Conservation (phyloP, 1,284 basidiomycete genomes). For the Cryptococcus depauperatus region DNA sequence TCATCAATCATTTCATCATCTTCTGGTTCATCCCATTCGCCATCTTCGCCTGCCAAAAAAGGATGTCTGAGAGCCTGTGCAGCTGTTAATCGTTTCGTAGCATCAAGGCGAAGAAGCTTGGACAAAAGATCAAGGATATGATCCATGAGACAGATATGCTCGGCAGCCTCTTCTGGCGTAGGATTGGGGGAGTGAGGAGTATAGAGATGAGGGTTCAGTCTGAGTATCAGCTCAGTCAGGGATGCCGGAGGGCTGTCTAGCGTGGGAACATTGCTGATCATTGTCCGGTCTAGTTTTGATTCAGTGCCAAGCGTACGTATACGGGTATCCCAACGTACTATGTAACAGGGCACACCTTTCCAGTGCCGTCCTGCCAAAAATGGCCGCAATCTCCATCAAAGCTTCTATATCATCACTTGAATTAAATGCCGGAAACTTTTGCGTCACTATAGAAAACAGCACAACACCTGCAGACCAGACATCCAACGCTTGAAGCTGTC, state of each 20-base stretch:
- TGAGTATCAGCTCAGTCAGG: conserved; percentile 65
- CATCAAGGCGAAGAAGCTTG: conserved; percentile 63
- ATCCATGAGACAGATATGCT: conserved; percentile 54
- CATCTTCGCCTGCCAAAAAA: conserved; percentile 51
- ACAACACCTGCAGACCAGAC: conserved; percentile 95
- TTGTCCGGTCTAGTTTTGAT: conserved; percentile 60
- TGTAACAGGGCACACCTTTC: conserved; percentile 82
- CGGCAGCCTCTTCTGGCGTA: conserved; percentile 33
- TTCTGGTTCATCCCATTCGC: conserved; percentile 8
- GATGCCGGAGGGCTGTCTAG: conserved; percentile 58
- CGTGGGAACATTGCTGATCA: conserved; percentile 74
- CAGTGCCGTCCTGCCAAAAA: conserved; percentile 77
- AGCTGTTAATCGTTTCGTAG: conserved; percentile 66
- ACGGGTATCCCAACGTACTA: conserved; percentile 54
- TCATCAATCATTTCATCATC: conserved; percentile 21
- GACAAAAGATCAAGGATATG: conserved; percentile 65
- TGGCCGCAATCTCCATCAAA: conserved; percentile 82
- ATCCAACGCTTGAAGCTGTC: conserved; percentile 66
- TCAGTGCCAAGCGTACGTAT: background rate
- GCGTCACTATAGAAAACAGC: conserved; percentile 80
- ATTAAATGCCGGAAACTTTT: conserved; percentile 91
- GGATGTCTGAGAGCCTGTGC: conserved; percentile 64
- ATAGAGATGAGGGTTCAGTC: conserved; percentile 65
- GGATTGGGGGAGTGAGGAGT: conserved; percentile 48
- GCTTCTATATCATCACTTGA: conserved; percentile 93